Percentiles rank a stretch among this genome's conserved stretches.
These are phyloP conservation scores for Exophiala mesophila DNA, from an alignment of 2,329 filamentous ascomycete genomes.

Conservation along the genomic window DNA sequence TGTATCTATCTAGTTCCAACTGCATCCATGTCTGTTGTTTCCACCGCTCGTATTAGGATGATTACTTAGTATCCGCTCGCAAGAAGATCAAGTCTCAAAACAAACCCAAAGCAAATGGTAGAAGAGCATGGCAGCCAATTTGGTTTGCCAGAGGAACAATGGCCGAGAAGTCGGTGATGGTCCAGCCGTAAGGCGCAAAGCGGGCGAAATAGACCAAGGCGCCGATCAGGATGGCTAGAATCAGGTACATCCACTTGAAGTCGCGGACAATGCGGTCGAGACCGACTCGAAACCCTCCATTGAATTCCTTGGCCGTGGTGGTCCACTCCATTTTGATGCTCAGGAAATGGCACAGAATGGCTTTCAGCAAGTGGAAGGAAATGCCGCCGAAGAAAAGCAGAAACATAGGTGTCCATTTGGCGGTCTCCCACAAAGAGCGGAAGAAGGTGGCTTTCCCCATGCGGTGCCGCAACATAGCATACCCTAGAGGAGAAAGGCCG, in stretches of 20 bases:
- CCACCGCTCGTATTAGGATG: no score
- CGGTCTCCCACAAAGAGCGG: slow-evolving; percentile 49
- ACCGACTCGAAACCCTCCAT: slow-evolving; percentile 80
- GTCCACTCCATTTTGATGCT: slow-evolving; percentile 80
- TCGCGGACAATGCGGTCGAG: slow-evolving; percentile 66
- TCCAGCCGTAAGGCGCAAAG: slow-evolving; percentile 48
- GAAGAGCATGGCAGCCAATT: slow-evolving; percentile 33
- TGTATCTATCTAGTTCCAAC: no score
- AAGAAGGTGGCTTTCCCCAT: slow-evolving; percentile 51
- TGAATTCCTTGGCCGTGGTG: slow-evolving; percentile 68
- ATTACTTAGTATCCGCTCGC: no score
- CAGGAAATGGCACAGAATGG: slow-evolving; percentile 76
- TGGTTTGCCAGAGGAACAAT: slow-evolving; percentile 56
- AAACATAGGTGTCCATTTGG: slow-evolving; percentile 59
- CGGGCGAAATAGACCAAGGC: slow-evolving; percentile 47
- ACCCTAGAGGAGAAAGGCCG: slow-evolving; percentile 55
- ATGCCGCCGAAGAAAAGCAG: slow-evolving; percentile 79
- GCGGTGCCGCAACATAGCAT: slow-evolving; percentile 61
- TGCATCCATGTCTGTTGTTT: no score
- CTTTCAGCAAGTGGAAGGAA: slow-evolving; percentile 74
- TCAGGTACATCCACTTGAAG: slow-evolving; percentile 59
- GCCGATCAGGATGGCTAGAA: slow-evolving; percentile 42
- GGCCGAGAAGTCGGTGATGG: slow-evolving; percentile 54
- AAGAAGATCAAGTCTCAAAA: no score
- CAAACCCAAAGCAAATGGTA: slow-evolving; percentile 26